Conservation (phyloP, 1,284 basidiomycete species). For the Thelephora terrestris region DNA sequence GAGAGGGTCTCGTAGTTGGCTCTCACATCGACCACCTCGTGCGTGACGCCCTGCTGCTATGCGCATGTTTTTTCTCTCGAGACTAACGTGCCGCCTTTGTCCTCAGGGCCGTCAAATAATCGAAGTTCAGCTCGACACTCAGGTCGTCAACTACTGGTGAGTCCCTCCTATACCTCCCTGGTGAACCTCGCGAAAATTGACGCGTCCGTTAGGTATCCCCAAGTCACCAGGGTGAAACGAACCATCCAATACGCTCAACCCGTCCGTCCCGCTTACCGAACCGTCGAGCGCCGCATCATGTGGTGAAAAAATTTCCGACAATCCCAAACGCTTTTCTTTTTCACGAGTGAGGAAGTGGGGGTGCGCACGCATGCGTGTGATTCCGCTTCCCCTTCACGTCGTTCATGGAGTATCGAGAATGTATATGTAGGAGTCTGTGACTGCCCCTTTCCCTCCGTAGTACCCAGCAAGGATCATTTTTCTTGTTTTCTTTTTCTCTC, state of each 20-base stretch:
- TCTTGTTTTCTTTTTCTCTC: conserved; percentile 2
- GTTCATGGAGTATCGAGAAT: background rate
- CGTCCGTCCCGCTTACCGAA: conserved; percentile 28
- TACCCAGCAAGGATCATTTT: conserved; percentile 5
- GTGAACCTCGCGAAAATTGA: background rate
- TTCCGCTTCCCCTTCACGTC: background rate
- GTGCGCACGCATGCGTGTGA: background rate
- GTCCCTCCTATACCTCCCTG: conserved; percentile 11
- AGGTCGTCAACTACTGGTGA: conserved; percentile 58
- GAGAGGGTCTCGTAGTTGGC: conserved; percentile 69
- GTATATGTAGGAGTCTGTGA: background rate
- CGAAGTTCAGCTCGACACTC: conserved; percentile 65
- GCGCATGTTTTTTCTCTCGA: background rate
- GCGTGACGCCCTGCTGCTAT: conserved; percentile 19
- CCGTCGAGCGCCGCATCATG: conserved; percentile 60
- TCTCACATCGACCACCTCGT: conserved; percentile 60
- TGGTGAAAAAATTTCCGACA: conserved; percentile 33
- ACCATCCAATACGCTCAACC: conserved; percentile 49
- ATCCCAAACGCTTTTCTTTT: too few relatives aligned
- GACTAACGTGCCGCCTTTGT: background rate
- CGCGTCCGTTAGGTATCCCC: conserved; percentile 42
- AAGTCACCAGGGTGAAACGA: conserved; percentile 62
- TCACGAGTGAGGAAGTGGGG: background rate
- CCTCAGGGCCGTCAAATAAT: conserved; percentile 65
- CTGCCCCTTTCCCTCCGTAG: background rate